phyloP scores from a whole-genome alignment of 331 rosid genomes.

The Ulmus americana region DNA sequence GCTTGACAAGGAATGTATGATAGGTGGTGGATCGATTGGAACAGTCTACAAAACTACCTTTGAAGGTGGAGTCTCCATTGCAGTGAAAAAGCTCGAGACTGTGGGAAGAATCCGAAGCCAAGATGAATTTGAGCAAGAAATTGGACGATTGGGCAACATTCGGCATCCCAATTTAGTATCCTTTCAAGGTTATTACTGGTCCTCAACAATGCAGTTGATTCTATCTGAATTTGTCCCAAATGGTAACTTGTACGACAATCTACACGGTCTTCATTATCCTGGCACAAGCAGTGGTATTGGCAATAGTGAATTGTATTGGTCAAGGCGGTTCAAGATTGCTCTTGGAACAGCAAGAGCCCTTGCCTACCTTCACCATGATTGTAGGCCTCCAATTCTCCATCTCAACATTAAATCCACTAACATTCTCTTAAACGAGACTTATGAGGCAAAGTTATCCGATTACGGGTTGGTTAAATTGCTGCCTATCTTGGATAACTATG shows the following conservation, averaged over 20 bases:
- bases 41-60: conserved; percentile 76
- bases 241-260: conserved; percentile 82
- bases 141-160: conserved; percentile 73
- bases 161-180: conserved; percentile 71
- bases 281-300: conserved; percentile 80
- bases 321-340: conserved; percentile 73
- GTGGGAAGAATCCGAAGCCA: conserved; percentile 87
- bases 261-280: conserved; percentile 59
- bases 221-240: conserved; percentile 78
- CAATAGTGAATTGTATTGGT: conserved; percentile 64
- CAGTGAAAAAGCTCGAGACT: conserved; percentile 92
- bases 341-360: conserved; percentile 87
- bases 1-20: conserved; percentile 82
- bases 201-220: conserved; percentile 84
- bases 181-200: conserved; percentile 94
- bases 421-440: conserved; percentile 75
- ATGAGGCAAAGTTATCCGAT: conserved; percentile 81
- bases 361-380: conserved; percentile 93
- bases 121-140: conserved; percentile 90
- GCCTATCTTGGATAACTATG: conserved; percentile 76
- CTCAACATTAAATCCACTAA: conserved; percentile 90
- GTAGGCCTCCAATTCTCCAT: conserved; percentile 85
- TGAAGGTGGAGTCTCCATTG: conserved; percentile 81
- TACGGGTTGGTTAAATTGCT: conserved; percentile 88
- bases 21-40: conserved; percentile 90